These are phyloP conservation scores for Penicillium sp. DNA, from an alignment of 2,329 filamentous ascomycete species.

Conservation along the genomic window DNA sequence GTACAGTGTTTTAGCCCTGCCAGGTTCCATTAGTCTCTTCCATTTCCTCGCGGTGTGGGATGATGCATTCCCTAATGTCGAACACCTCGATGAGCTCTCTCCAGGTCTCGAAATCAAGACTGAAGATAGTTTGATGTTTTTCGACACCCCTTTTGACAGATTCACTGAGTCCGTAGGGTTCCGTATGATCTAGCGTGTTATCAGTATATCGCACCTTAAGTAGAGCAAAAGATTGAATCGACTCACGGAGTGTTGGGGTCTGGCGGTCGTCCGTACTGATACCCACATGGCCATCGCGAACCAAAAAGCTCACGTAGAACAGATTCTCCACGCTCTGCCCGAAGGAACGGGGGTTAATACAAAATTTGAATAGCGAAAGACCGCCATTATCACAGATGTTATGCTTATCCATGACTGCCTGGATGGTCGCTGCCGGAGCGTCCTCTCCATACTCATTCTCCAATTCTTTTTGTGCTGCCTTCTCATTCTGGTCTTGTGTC, in stretches of 20 bases:
- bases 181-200: constrained; percentile 46
- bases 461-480: constrained; percentile 38
- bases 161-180: constrained; percentile 54
- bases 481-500: constrained; percentile 50
- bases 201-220: constrained; percentile 12
- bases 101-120: constrained; percentile 86
- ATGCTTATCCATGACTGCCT: constrained; percentile 65
- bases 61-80: constrained; percentile 77
- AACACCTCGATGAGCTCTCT: constrained; percentile 75
- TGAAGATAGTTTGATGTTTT: constrained; percentile 84
- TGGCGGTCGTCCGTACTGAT: constrained; percentile 74
- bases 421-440: constrained; percentile 43
- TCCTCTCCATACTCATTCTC: constrained; percentile 47
- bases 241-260: constrained; percentile 80
- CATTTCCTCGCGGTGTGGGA: constrained; percentile 73
- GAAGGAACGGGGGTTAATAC: constrained; percentile 87
- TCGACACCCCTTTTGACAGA: constrained; percentile 58
- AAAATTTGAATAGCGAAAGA: constrained; percentile 81
- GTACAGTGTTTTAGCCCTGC: constrained; percentile 68
- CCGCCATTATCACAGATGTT: constrained; percentile 71
- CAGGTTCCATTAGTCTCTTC: constrained; percentile 61
- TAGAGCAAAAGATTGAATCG: background rate
- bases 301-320: constrained; percentile 94
- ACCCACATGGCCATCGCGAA: constrained; percentile 79
- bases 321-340: constrained; percentile 95